Base-by-base conservation (phyloP, 257 asterid species). In the Nicotiana tomentosiformis region DNA sequence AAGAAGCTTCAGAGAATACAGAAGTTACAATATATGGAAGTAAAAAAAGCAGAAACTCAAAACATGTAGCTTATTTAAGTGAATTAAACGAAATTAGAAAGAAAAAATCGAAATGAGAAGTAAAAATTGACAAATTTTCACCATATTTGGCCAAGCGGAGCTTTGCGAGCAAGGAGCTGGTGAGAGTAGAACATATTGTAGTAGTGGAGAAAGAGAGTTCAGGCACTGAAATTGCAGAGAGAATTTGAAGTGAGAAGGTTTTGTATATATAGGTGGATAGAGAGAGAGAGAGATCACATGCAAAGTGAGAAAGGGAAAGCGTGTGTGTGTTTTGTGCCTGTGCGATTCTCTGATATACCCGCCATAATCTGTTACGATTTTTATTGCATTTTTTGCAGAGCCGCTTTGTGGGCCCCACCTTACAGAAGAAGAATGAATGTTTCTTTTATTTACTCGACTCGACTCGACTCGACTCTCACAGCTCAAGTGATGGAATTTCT, bases 61-160 rank as follows among this genome's bases (percentile, higher is more conserved):
- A 66, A 30, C 17, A 30, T 30, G 20, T 3, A 30, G 46, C 72
- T 66, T 29, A 65, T 29, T 15, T 2, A 5, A 29, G 7, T 14
- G 20, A 0, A 46, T 11, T 18, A 29, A 20, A 83, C 35, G 72
- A 77, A 39, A 29, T 60, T 35, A 55, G 80, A 5, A 53, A 76
- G 4, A 11, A 70, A 17, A 29, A 43, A 29, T 20, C 12, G 14
- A 10, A 32, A 61, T 32, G 2, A 65, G 5, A 11, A 65, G 39
- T 65, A 11, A 10, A 12, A 65, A 14, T 10, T 15, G 26, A 82
- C 68, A 83, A 81, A 35, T 72, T 68, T 62, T 57, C 83, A 95
- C 98, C 98, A 95, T 90, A 93, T 93, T 78, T 95, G 97, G 32
- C 98, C 98, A 51, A 95, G 95, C 2, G 99, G 93, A 90, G 98